Evolutionary conservation across 1,284 basidiomycete genomes (phyloP), one percentile per base, ranked within the genome.

Genomic region (Trametes pubescens): DNA sequence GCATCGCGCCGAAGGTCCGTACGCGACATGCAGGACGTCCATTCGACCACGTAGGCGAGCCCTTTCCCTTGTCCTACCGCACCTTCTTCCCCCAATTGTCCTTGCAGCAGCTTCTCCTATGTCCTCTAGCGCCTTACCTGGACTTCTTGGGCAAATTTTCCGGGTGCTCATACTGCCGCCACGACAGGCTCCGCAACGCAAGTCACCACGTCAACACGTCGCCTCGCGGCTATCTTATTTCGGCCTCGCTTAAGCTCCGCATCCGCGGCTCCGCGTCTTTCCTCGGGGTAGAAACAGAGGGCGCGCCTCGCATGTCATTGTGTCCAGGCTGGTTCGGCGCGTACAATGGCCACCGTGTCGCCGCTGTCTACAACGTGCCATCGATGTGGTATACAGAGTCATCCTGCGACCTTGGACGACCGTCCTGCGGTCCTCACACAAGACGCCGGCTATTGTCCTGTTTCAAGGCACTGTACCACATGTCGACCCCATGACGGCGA

Each of bases 161-260:
- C 57, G 57, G 49, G 10, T 57, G 35, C 47, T 26, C 29, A 21
- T 32, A 57, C 37, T 44, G 32, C 24, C 46, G 44, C 51, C 21
- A 7, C 34, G 44, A 47, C 24, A 44, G 37, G 37, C 37, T 38
- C 43, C 49, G 18, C 49, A n/a, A 32, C 34, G 34, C 34, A 35
- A 14, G n/a, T 22, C 34, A 22, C n/a, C 34, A 47, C 9, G 21
- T 10, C 21, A 14, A 8, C 44, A 24, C 22, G 7, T 9, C 21
- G 22, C 44, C 10, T 9, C 22, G 44, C 44, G 14, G 24, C 21
- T 11, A 9, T 24, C 9, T 10, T 21, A 21, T 4, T 14, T 47
- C 44, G 44, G 10, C 5, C 21, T 47, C 40, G 18, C 18, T 43
- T 43, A 32, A 32, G 38, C 38, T 40, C 38, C 44, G 44, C 11